Evolutionary conservation across 2,329 filamentous ascomycete genomes (phyloP).

Genomic region (Cladorrhinum sp.): DNA sequence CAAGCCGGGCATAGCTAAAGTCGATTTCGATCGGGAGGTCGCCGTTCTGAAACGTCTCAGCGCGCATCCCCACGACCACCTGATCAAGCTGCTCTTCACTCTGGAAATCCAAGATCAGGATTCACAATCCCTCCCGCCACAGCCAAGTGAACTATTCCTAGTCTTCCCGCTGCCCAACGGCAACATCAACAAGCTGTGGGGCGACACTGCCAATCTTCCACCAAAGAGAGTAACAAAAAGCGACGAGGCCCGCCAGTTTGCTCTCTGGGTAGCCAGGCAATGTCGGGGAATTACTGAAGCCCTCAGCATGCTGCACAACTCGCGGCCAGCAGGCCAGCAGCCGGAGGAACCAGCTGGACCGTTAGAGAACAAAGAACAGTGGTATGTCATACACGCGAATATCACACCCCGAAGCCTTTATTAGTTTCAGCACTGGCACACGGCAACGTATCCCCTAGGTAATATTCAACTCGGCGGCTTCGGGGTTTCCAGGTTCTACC

Average conservation of each 20-base stretch:
- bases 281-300: not conserved
- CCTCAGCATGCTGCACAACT: not conserved
- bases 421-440: not conserved
- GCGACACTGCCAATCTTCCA: not conserved
- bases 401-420: not conserved
- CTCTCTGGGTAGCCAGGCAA: not conserved
- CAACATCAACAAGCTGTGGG: not conserved
- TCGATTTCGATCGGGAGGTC: not conserved
- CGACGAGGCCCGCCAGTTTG: not conserved
- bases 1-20: not conserved
- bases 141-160: not conserved
- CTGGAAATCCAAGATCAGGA: not conserved
- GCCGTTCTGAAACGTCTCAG: not conserved
- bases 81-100: not conserved
- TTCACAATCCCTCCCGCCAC: not conserved
- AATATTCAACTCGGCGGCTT: not conserved
- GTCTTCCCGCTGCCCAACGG: not conserved
- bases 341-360: not conserved
- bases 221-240: not conserved
- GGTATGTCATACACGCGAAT: not conserved
- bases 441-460: not conserved
- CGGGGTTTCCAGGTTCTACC: not conserved
- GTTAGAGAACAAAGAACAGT: not conserved
- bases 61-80: not conserved
- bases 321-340: no score